Conservation (phyloP, 257 asterid genomes). For the Nemophila menziesii region DNA sequence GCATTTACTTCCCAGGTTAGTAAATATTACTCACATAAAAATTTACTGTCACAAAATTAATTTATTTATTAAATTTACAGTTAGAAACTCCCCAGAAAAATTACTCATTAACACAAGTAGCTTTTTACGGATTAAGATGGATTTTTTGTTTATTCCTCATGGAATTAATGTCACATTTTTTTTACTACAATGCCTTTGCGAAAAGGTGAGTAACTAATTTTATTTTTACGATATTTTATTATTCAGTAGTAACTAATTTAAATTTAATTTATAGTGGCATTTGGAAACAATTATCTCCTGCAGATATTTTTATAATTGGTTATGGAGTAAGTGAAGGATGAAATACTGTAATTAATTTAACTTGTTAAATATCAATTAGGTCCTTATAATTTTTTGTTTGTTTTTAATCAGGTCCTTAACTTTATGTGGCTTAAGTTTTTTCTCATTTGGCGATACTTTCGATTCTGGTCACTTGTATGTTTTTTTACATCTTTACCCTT, state of each 20-base stretch:
- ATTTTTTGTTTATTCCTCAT: slow-evolving; percentile 51
- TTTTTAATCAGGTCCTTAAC: slow-evolving; percentile 58
- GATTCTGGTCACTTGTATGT: slow-evolving; percentile 87
- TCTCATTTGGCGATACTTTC: slow-evolving; percentile 90
- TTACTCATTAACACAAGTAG: slow-evolving; percentile 45
- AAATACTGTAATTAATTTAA: too few relatives aligned
- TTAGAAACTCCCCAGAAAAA: slow-evolving; percentile 66
- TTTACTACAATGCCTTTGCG: slow-evolving; percentile 87
- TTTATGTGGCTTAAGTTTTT: slow-evolving; percentile 98
- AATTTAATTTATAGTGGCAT: slow-evolving; percentile 47
- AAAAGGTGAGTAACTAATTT: slow-evolving; percentile 45
- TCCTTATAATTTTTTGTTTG: background rate
- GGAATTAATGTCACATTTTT: slow-evolving; percentile 83
- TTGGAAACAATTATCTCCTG: slow-evolving; percentile 79
- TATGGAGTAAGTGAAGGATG: slow-evolving; percentile 64
- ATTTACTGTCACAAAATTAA: too few relatives aligned
- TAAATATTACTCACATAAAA: slow-evolving; percentile 1
- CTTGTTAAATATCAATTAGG: background rate
- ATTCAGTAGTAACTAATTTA: slow-evolving; percentile 10
- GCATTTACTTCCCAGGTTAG: slow-evolving; percentile 97
- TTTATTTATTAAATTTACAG: slow-evolving; percentile 26
- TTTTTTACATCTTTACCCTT: slow-evolving; percentile 3
- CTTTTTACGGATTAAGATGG: slow-evolving; percentile 83
- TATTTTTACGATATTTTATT: slow-evolving; percentile 12
- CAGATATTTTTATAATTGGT: slow-evolving; percentile 83